Conservation (phyloP, 371 early-diverging fungal species). For the Mucor ambiguus region DNA sequence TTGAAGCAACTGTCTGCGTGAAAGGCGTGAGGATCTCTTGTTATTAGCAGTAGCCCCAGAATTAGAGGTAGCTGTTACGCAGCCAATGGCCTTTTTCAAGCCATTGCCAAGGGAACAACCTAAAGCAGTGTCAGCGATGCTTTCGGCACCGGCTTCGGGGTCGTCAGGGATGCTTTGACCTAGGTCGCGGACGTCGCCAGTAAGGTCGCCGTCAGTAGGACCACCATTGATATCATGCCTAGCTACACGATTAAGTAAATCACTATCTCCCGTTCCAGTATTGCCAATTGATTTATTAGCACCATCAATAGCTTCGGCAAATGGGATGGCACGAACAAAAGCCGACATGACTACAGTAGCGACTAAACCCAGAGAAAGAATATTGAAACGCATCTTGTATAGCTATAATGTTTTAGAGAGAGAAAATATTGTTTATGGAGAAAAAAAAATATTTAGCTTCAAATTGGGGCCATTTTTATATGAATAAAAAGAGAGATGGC, state of each 20-base stretch:
- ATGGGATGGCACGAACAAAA: not conserved
- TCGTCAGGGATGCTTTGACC: too few relatives aligned
- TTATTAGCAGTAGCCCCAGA: not conserved
- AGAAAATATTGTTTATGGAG: not conserved
- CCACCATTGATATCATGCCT: too few relatives aligned
- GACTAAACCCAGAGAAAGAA: conserved; percentile 17
- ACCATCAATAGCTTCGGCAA: not conserved
- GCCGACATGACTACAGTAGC: conserved; percentile 6
- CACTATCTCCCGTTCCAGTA: too few relatives aligned
- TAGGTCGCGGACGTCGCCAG: too few relatives aligned
- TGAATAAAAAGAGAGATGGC: not conserved
- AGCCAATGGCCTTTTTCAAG: not conserved
- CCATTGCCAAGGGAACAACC: not conserved
- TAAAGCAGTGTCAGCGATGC: too few relatives aligned
- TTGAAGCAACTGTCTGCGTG: not conserved
- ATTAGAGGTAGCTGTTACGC: not conserved
- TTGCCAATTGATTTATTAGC: too few relatives aligned
- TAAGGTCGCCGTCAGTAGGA: too few relatives aligned
- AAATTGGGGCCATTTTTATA: not conserved
- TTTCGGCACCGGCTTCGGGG: too few relatives aligned
- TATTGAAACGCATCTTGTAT: conserved; percentile 14
- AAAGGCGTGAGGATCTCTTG: not conserved
- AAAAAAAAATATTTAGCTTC: not conserved
- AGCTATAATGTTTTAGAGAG: not conserved
- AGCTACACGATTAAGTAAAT: too few relatives aligned